These are phyloP conservation scores for Kuraishia hungarica DNA, from an alignment of 805 yeast genomes.

Conservation along the genomic window DNA sequence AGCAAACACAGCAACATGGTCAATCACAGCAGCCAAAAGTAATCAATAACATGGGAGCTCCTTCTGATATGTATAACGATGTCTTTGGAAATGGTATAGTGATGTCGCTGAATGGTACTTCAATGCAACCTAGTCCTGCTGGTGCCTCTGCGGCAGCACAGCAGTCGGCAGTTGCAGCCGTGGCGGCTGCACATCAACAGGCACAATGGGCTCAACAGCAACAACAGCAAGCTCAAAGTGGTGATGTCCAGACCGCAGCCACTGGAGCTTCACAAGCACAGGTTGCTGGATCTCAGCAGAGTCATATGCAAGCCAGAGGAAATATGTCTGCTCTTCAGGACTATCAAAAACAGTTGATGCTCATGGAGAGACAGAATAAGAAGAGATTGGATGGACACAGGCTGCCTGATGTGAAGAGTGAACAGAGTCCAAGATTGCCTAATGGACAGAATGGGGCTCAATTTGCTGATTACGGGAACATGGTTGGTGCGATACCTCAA, in stretches of 20 bases:
- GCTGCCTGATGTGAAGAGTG: constrained; percentile 19
- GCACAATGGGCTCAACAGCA: constrained; percentile 9
- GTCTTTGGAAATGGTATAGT: constrained; percentile 4
- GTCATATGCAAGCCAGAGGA: constrained; percentile 3
- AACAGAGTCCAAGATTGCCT: not conserved
- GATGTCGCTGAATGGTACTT: not conserved
- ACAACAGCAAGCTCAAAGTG: constrained; percentile 10
- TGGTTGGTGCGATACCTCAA: constrained; percentile 15
- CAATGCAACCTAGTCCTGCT: not conserved
- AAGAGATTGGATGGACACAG: constrained; percentile 51
- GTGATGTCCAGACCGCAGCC: constrained; percentile 9
- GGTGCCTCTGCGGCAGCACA: not conserved
- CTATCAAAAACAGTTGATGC: constrained; percentile 71
- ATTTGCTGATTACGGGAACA: constrained; percentile 13
- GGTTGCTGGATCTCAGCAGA: constrained; percentile 4
- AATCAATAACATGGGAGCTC: constrained; percentile 6
- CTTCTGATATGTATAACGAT: constrained; percentile 20
- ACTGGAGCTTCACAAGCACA: constrained; percentile 11
- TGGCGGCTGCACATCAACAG: constrained; percentile 12
- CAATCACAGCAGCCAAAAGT: constrained; percentile 20
- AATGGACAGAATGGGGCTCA: constrained; percentile 6
- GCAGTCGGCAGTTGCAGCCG: not conserved
- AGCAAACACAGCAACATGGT: not conserved
- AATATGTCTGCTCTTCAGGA: constrained; percentile 60
- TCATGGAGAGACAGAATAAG: constrained; percentile 70